Base-by-base conservation (phyloP, 805 yeast species). In the Myxozyma geophila region DNA sequence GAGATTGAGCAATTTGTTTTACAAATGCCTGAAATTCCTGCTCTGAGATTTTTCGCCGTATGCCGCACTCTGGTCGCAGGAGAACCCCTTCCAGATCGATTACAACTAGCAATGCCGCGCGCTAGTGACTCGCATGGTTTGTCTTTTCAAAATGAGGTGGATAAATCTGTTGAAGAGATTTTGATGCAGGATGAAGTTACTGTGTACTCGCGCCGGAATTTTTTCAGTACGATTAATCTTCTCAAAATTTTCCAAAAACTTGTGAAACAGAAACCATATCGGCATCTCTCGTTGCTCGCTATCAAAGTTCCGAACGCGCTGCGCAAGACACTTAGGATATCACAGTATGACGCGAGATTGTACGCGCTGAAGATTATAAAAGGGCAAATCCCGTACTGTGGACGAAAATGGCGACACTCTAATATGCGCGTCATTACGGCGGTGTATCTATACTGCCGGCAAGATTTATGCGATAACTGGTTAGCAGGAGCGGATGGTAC, bases 391-490 rank as follows among this genome's bases (percentile, higher is more conserved):
- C 97, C 98, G 0, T 90, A 88, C 76, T 92, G 90, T 71, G 97
- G 97, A 19, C 86, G 95, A 64, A 92, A 92, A 75, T 93, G 99
- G 99, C 87, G 92, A 70, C 84, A 92, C 13, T 84, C 60, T 28
- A 95, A 93, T 73, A 93, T 95, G 98, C 97, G 92, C 68, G 79
- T 95, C 52, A 89, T 93, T 4, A 90, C 97, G 0, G 87, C 90
- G 64, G 92, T 93, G 1, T 93, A 89, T 71, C 74, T 95, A 35
- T 86, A 91, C 72, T 84, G 90, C 70, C 84, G 85, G 69, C 78
- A 92, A 44, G 84, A 86, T 17, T 75, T 93, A 54, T 82, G 86
- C 64, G 99, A 93, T 73, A 87, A 87, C 66, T 93, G 98, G 98
- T 81, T 93, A 36, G 87, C 86, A 15, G 96, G 96, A 0, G 82